Conservation (phyloP, 2,329 filamentous ascomycete species). For the Botrytis hyacinthi region DNA sequence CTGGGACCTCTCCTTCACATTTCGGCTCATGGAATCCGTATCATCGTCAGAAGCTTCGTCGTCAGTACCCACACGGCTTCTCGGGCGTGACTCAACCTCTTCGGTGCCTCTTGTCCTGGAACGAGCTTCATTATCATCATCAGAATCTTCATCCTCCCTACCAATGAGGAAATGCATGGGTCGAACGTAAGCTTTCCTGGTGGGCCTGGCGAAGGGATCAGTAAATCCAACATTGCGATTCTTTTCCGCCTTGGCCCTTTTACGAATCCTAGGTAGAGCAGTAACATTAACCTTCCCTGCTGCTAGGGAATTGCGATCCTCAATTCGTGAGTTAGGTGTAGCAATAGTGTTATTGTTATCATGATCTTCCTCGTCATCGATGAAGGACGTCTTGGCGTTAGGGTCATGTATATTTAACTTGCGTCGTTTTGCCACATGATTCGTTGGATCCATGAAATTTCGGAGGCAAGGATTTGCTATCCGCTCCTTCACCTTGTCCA, state of each 20-base stretch:
- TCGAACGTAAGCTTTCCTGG: slow-evolving; percentile 64
- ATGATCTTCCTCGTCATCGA: slow-evolving; percentile 58
- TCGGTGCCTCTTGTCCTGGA: slow-evolving; percentile 75
- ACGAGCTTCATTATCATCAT: slow-evolving; percentile 69
- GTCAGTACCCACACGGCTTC: slow-evolving; percentile 69
- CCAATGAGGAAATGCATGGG: slow-evolving; percentile 78
- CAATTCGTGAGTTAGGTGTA: slow-evolving; percentile 61
- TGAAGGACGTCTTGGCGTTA: slow-evolving; percentile 55
- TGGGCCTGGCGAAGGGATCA: slow-evolving; percentile 65
- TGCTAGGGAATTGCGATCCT: slow-evolving; percentile 50
- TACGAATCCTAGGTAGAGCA: slow-evolving; percentile 70
- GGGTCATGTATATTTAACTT: slow-evolving; percentile 75
- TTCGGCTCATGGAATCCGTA: slow-evolving; percentile 27
- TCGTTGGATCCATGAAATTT: slow-evolving; percentile 76
- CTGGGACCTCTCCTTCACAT: slow-evolving; percentile 26
- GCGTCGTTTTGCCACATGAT: slow-evolving; percentile 75
- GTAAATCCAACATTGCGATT: slow-evolving; percentile 62
- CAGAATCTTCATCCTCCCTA: slow-evolving; percentile 69
- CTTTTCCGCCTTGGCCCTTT: slow-evolving; percentile 48
- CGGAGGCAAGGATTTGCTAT: slow-evolving; percentile 79
- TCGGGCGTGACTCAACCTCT: slow-evolving; percentile 77
- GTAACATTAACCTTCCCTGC: slow-evolving; percentile 59
- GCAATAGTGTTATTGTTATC: slow-evolving; percentile 59
- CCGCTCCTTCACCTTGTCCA: slow-evolving; percentile 84
- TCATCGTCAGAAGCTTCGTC: slow-evolving; percentile 46